Evolutionary conservation across 2,329 filamentous ascomycete species (phyloP).

Genomic region (Penicillium sp.): DNA sequence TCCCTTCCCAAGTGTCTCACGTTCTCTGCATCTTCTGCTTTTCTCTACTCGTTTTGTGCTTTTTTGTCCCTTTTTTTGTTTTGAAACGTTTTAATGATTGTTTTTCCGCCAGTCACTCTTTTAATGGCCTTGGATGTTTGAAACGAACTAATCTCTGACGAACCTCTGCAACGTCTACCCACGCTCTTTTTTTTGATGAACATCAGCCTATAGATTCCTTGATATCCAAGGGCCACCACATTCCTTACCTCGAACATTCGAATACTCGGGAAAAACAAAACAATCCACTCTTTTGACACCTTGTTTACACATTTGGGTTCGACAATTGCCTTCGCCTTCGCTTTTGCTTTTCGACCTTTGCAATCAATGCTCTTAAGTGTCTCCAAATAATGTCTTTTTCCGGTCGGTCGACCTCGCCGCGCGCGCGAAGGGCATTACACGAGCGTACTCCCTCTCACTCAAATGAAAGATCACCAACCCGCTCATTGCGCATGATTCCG

Average conservation of each 20-base stretch:
- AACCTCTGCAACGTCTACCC: conserved; percentile 27
- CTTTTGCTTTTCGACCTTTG: not conserved
- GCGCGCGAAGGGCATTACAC: conserved; percentile 46
- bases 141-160: conserved; percentile 24
- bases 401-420: conserved; percentile 31
- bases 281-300: conserved; percentile 8
- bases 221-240: conserved; percentile 12
- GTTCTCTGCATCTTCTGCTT: conserved; percentile 13
- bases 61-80: conserved; percentile 20
- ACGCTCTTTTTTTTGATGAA: conserved; percentile 28
- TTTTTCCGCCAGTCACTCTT: conserved; percentile 32
- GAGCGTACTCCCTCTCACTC: conserved; percentile 49
- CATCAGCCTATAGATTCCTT: conserved; percentile 10
- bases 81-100: conserved; percentile 24
- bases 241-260: conserved; percentile 25
- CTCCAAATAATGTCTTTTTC: conserved; percentile 33
- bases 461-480: conserved; percentile 43
- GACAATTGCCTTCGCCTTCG: not conserved
- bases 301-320: not conserved
- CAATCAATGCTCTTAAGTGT: conserved; percentile 34
- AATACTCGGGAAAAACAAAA: conserved; percentile 19
- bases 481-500: conserved; percentile 38
- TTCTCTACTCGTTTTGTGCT: conserved; percentile 12
- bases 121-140: conserved; percentile 33
- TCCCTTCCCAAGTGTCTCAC: conserved; percentile 18